Conservation (phyloP, 2,329 filamentous ascomycete species). For the Amylocarpus encephaloides region DNA sequence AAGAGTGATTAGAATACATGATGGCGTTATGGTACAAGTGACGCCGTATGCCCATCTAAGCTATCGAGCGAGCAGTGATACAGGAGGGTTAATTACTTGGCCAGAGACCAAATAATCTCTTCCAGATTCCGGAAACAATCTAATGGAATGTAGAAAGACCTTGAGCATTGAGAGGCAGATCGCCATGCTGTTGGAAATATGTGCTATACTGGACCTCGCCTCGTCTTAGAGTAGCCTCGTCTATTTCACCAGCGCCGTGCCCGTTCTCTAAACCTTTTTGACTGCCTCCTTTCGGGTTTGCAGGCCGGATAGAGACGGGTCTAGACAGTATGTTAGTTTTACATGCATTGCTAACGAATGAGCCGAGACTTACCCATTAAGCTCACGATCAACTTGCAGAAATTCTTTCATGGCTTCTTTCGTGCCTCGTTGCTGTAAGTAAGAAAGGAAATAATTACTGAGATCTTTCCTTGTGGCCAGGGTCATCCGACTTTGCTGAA, state of each 20-base stretch:
- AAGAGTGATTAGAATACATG: slow-evolving; percentile 2
- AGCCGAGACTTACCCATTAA: slow-evolving; percentile 63
- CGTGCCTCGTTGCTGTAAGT: slow-evolving; percentile 74
- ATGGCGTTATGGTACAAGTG: slow-evolving; percentile 1
- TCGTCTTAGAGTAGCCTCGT: slow-evolving; percentile 37
- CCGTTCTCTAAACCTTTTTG: slow-evolving; percentile 39
- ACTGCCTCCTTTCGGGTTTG: slow-evolving; percentile 31
- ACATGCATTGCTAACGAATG: not conserved
- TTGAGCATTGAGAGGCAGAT: slow-evolving; percentile 22
- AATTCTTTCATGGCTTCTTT: slow-evolving; percentile 84
- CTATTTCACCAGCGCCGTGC: slow-evolving; percentile 36
- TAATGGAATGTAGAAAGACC: slow-evolving; percentile 27
- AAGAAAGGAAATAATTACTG: slow-evolving; percentile 71
- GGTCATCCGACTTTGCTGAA: slow-evolving; percentile 65
- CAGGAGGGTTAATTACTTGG: not conserved
- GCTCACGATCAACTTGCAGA: slow-evolving; percentile 72
- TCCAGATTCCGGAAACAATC: not conserved
- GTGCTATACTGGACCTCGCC: slow-evolving; percentile 39
- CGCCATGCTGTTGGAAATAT: slow-evolving; percentile 34
- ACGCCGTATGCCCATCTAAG: not conserved
- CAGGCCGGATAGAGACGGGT: slow-evolving; percentile 37
- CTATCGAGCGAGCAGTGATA: not conserved
- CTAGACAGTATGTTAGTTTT: slow-evolving; percentile 27
- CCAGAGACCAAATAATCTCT: not conserved
- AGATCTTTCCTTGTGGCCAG: slow-evolving; percentile 65